Conservation (phyloP, 1,284 basidiomycete species). For the Cryptococcus neoformans region DNA sequence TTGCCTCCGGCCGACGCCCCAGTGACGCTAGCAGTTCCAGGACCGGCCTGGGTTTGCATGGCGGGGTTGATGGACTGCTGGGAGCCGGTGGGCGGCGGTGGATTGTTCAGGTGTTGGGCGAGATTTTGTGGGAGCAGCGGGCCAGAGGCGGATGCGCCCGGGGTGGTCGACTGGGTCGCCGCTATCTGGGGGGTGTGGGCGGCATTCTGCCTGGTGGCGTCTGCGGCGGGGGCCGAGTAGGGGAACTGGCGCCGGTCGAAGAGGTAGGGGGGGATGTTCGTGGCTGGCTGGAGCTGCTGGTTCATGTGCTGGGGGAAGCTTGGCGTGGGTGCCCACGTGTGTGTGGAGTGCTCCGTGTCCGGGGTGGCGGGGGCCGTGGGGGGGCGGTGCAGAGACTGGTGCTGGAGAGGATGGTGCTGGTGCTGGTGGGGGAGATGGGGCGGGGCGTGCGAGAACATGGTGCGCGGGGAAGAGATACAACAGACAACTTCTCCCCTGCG, state of each 20-base stretch:
- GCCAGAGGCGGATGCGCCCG: conserved; percentile 12
- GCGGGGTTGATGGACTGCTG: conserved; percentile 12
- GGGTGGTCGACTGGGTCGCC: conserved; percentile 2
- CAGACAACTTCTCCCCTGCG: background rate
- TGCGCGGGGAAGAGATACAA: background rate
- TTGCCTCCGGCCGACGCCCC: conserved; percentile 20
- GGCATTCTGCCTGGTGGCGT: background rate
- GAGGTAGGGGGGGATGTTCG: conserved; percentile 8
- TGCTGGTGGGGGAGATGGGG: conserved; percentile 8
- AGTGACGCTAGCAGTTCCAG: background rate
- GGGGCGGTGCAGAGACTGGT: conserved; percentile 13
- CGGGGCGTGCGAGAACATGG: conserved; percentile 10
- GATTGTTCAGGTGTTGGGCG: conserved; percentile 50
- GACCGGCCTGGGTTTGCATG: conserved; percentile 4
- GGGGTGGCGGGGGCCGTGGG: conserved; percentile 19
- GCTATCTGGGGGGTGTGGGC: background rate
- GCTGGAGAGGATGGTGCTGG: conserved; percentile 3
- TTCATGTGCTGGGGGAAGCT: background rate
- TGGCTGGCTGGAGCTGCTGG: background rate
- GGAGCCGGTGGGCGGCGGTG: conserved; percentile 37
- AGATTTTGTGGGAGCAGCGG: conserved; percentile 47
- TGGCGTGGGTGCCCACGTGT: conserved; percentile 9
- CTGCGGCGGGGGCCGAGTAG: background rate
- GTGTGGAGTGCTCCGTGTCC: conserved; percentile 20
- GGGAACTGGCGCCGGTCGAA: conserved; percentile 3